A percentile compares a stretch with the other conserved stretches of the same genome.
phyloP scores from a whole-genome alignment of 75 land plant species.

The Selaginella tamariscina region DNA sequence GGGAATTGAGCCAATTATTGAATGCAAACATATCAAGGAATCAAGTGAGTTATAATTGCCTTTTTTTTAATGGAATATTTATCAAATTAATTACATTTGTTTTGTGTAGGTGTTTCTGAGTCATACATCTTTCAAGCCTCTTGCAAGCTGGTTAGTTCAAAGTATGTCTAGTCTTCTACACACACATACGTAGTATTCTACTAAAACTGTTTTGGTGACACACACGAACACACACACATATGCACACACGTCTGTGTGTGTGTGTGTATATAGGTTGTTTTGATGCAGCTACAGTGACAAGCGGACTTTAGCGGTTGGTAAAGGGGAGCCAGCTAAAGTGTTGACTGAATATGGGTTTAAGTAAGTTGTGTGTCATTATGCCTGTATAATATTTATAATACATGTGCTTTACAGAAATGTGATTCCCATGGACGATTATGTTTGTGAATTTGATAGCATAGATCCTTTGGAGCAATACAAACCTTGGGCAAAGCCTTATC shows the following conservation, averaged over 20 bases:
- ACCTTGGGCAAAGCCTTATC: slow-evolving; percentile 29
- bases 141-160: slow-evolving; percentile 19
- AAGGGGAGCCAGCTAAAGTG: slow-evolving; percentile 76
- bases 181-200: neutral
- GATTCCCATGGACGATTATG: slow-evolving; percentile 71
- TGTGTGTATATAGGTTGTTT: neutral
- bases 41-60: slow-evolving; percentile 19
- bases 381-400: neutral
- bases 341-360: slow-evolving; percentile 76
- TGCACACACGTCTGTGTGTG: neutral
- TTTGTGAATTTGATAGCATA: slow-evolving; percentile 46
- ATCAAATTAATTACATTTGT: too few relatives aligned
- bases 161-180: slow-evolving; percentile 10
- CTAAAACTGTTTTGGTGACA: neutral
- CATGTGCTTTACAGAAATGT: slow-evolving; percentile 48
- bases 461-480: slow-evolving; percentile 71
- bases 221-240: neutral
- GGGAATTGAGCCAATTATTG: slow-evolving; percentile 11
- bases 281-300: slow-evolving; percentile 46
- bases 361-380: slow-evolving; percentile 24
- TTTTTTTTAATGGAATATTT: too few relatives aligned
- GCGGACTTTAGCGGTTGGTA: slow-evolving; percentile 69
- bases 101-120: slow-evolving; percentile 21
- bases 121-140: slow-evolving; percentile 27
- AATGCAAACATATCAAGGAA: slow-evolving; percentile 9